phyloP scores from a whole-genome alignment of 495 filamentous ascomycete genomes.

The Aspergillus indologenus region DNA sequence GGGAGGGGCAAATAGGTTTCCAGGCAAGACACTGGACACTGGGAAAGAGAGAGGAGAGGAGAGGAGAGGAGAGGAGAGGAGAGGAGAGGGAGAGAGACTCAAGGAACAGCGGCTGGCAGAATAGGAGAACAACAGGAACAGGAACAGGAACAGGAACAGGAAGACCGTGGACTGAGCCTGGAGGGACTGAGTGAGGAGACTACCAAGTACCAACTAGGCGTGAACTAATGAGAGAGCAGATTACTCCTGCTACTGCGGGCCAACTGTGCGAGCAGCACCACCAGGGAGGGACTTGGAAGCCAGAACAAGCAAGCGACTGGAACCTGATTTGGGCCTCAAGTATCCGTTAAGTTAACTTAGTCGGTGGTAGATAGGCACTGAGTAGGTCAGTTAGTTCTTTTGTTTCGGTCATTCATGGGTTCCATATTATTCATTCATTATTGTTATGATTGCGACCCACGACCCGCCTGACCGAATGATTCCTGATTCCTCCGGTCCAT shows the following conservation, averaged over 20 bases:
- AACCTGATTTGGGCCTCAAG: conserved; percentile 18
- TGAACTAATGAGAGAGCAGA: conserved; percentile 6
- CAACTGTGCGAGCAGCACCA: background rate
- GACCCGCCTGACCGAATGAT: conserved; percentile 26
- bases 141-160: too few species aligned
- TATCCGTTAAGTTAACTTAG: too few species aligned
- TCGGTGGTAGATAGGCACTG: too few species aligned
- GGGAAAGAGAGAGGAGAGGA: conserved; percentile 8
- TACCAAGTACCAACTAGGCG: background rate
- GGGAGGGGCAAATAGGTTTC: conserved; percentile 2
- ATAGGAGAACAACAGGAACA: conserved; percentile 1
- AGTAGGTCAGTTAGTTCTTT: too few species aligned
- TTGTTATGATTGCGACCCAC: conserved; percentile 12
- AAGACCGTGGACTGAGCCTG: too few species aligned
- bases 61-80: conserved; percentile 9
- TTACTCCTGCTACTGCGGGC: conserved; percentile 1
- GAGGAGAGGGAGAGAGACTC: conserved; percentile 11
- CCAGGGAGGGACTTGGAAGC: conserved; percentile 3
- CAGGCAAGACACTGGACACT: background rate
- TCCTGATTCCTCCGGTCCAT: conserved; percentile 7
- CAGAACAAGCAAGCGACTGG: background rate
- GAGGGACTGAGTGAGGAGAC: too few species aligned
- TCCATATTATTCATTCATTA: background rate
- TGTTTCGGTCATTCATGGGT: too few species aligned
- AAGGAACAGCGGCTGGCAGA: conserved; percentile 5